phyloP scores from a whole-genome alignment of 1,284 basidiomycete genomes.

The Coriolopsis trogii region DNA sequence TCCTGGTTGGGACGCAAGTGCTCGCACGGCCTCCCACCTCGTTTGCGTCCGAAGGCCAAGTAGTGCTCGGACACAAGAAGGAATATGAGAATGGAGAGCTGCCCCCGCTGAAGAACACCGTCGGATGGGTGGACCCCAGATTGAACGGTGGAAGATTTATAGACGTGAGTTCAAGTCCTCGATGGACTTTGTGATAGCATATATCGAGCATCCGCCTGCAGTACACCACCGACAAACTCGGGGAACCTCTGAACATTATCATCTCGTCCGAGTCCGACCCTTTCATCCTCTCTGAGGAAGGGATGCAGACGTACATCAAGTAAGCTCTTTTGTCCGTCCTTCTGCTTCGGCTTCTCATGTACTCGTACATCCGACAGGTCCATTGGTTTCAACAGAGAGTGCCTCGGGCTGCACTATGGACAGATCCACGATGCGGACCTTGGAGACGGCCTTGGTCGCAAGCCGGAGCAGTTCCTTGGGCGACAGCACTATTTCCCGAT shows the following conservation, averaged over 20 bases:
- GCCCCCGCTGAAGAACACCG: constrained; percentile 30
- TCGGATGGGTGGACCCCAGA: constrained; percentile 73
- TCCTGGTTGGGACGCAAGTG: background rate
- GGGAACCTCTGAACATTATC: constrained; percentile 51
- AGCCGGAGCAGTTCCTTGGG: constrained; percentile 44
- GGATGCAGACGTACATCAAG: constrained; percentile 46
- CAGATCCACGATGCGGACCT: constrained; percentile 47
- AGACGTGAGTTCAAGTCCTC: constrained; percentile 16
- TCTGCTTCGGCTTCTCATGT: background rate
- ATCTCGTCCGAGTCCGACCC: constrained; percentile 49
- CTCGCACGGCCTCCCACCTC: constrained; percentile 1
- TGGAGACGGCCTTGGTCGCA: constrained; percentile 46
- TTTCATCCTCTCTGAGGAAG: constrained; percentile 43
- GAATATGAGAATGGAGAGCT: constrained; percentile 33
- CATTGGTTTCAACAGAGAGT: constrained; percentile 64
- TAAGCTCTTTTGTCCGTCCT: constrained; percentile 27
- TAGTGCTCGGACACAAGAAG: constrained; percentile 4
- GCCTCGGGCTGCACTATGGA: constrained; percentile 49
- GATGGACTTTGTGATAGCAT: background rate
- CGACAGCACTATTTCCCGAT: constrained; percentile 48
- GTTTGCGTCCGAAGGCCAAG: constrained; percentile 3
- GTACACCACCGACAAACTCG: constrained; percentile 58
- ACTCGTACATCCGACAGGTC: constrained; percentile 44
- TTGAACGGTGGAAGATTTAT: constrained; percentile 68
- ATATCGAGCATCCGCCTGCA: constrained; percentile 29